Evolutionary conservation across 2,329 filamentous ascomycete genomes (phyloP).

Genomic region (Chaetomium sp.): DNA sequence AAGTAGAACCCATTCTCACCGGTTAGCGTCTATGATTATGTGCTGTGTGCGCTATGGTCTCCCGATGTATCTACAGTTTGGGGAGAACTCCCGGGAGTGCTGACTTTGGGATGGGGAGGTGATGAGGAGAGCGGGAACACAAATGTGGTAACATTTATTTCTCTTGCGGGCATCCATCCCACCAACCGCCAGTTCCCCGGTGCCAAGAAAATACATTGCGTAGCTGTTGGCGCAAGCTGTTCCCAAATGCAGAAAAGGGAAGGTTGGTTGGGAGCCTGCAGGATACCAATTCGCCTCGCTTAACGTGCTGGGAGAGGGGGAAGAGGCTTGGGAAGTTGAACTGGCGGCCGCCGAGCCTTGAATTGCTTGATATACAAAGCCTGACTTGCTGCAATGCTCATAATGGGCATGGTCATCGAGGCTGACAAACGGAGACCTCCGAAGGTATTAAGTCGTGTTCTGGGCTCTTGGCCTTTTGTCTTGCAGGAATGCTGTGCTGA

Average conservation of each 20-base stretch:
- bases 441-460: too few relatives aligned
- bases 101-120: not conserved
- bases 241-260: not conserved
- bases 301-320: not conserved
- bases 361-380: too few relatives aligned
- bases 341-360: too few relatives aligned
- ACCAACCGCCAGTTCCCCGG: not conserved
- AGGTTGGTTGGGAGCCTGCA: not conserved
- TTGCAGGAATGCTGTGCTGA: too few relatives aligned
- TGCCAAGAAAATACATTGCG: not conserved
- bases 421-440: too few relatives aligned
- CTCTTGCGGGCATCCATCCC: too few relatives aligned
- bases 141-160: not conserved
- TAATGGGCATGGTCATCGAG: too few relatives aligned
- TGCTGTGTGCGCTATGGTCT: not conserved
- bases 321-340: too few relatives aligned
- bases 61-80: not conserved
- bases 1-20: not conserved
- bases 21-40: not conserved
- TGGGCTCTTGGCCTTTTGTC: too few relatives aligned
- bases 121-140: not conserved
- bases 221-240: not conserved
- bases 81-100: not conserved
- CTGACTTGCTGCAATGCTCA: too few relatives aligned
- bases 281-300: not conserved